phyloP scores from a whole-genome alignment of 2,329 filamentous ascomycete genomes.

The Claviceps lovelessii region DNA sequence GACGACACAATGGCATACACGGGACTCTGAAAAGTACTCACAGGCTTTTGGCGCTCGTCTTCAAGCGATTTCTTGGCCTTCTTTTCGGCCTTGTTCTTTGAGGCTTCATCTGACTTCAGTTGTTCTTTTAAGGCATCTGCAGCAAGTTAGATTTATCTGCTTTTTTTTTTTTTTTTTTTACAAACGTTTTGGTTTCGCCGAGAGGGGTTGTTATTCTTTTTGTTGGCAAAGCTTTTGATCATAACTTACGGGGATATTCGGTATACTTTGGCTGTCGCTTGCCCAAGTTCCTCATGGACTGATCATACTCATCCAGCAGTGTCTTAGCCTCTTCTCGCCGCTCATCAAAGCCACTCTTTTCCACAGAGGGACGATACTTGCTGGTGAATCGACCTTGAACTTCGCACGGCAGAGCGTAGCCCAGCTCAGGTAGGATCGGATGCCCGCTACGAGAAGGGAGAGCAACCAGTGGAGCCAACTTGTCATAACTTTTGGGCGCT shows the following conservation, averaged over 20 bases:
- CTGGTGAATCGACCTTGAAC: conserved; percentile 29
- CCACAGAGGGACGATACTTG: conserved; percentile 25
- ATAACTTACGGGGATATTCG: conserved; percentile 27
- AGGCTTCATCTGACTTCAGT: conserved; percentile 30
- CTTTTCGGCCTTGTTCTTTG: conserved; percentile 31
- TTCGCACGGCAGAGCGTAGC: conserved; percentile 27
- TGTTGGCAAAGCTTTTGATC: not conserved
- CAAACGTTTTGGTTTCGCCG: too few relatives aligned
- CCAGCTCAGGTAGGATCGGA: conserved; percentile 24
- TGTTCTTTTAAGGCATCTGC: conserved; percentile 31
- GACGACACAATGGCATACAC: not conserved
- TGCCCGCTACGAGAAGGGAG: conserved; percentile 25
- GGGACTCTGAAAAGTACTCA: conserved; percentile 12
- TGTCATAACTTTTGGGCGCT: conserved; percentile 31
- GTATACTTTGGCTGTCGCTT: conserved; percentile 32
- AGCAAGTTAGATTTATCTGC: not conserved
- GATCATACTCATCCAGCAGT: conserved; percentile 27
- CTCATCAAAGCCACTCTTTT: conserved; percentile 27
- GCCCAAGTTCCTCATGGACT: conserved; percentile 26
- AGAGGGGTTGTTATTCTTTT: too few relatives aligned
- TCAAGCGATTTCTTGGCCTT: conserved; percentile 29
- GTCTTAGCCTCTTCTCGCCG: conserved; percentile 25
- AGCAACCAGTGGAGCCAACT: conserved; percentile 28
- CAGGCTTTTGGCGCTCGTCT: conserved; percentile 25
- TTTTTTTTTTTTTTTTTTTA: too few relatives aligned